A percentile compares a stretch with the other conserved stretches of the same genome.
These are phyloP conservation scores for Wilcoxina mikolae DNA, from an alignment of 495 filamentous ascomycete genomes.

Conservation along the genomic window DNA sequence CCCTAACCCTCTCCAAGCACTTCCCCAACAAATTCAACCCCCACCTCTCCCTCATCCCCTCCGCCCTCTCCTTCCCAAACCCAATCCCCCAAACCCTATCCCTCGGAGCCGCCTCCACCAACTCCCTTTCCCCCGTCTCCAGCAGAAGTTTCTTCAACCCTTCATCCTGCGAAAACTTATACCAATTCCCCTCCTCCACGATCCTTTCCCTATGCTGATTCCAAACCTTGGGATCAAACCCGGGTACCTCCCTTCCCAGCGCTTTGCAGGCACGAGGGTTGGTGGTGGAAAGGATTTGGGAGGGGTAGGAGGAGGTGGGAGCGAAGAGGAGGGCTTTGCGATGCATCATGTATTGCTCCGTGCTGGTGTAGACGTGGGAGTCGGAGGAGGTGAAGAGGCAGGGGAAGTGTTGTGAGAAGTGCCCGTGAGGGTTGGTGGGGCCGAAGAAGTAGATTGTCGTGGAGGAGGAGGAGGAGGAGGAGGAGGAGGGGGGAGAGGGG, in stretches of 20 bases:
- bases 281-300: slow-evolving; percentile 33
- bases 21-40: slow-evolving; percentile 55
- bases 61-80: slow-evolving; percentile 38
- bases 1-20: slow-evolving; percentile 28
- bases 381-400: slow-evolving; percentile 23
- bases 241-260: slow-evolving; percentile 43
- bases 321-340: slow-evolving; percentile 44
- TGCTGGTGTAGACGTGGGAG: neutral
- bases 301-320: slow-evolving; percentile 29
- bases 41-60: slow-evolving; percentile 38
- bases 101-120: slow-evolving; percentile 49
- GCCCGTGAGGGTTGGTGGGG: slow-evolving; percentile 26
- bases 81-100: slow-evolving; percentile 58
- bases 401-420: slow-evolving; percentile 33
- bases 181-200: slow-evolving; percentile 44
- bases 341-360: slow-evolving; percentile 45
- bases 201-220: slow-evolving; percentile 37
- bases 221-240: slow-evolving; percentile 44
- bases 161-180: slow-evolving; percentile 41
- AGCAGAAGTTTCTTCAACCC: slow-evolving; percentile 37
- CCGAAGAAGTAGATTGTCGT: slow-evolving; percentile 34
- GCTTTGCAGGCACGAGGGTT: slow-evolving; percentile 36
- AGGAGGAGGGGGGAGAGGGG: too few species aligned
- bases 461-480: too few species aligned
- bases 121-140: slow-evolving; percentile 41